Percentiles rank a stretch among this genome's conserved stretches.
Evolutionary conservation across 441 rosid species (phyloP).

Genomic region (Syzygium syzygioides): DNA sequence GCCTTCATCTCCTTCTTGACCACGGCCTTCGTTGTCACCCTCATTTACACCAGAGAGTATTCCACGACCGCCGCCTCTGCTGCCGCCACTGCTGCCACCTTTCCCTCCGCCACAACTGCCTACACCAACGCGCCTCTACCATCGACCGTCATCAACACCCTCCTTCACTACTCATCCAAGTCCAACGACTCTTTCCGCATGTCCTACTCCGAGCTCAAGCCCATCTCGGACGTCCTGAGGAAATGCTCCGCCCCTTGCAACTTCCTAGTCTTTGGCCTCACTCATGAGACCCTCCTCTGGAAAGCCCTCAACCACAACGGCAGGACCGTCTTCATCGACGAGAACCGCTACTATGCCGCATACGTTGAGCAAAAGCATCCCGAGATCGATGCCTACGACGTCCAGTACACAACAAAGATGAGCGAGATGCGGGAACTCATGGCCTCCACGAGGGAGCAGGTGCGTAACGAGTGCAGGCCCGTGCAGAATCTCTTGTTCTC

Average conservation of each 20-base stretch:
- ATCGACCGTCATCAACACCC: conserved; percentile 56
- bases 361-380: conserved; percentile 83
- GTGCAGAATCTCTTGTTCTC: conserved; percentile 89
- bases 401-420: conserved; percentile 77
- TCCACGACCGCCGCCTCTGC: conserved; percentile 12
- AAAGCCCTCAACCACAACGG: conserved; percentile 83
- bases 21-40: conserved; percentile 65
- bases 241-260: conserved; percentile 87
- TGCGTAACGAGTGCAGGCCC: conserved; percentile 71
- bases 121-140: conserved; percentile 33
- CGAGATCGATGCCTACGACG: conserved; percentile 75
- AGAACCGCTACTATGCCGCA: conserved; percentile 90
- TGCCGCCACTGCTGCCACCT: conserved; percentile 17
- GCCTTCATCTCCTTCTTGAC: conserved; percentile 77
- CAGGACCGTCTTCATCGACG: conserved; percentile 77
- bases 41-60: conserved; percentile 71
- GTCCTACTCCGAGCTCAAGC: conserved; percentile 66
- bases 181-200: conserved; percentile 82
- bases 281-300: conserved; percentile 92
- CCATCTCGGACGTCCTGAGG: conserved; percentile 70
- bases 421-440: conserved; percentile 53
- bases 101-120: conserved; percentile 11
- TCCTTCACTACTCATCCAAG: conserved; percentile 67
- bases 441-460: conserved; percentile 41
- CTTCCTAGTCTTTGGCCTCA: conserved; percentile 76